Evolutionary conservation across 2,329 filamentous ascomycete species (phyloP).

Genomic region (Aspergillus luchuensis): DNA sequence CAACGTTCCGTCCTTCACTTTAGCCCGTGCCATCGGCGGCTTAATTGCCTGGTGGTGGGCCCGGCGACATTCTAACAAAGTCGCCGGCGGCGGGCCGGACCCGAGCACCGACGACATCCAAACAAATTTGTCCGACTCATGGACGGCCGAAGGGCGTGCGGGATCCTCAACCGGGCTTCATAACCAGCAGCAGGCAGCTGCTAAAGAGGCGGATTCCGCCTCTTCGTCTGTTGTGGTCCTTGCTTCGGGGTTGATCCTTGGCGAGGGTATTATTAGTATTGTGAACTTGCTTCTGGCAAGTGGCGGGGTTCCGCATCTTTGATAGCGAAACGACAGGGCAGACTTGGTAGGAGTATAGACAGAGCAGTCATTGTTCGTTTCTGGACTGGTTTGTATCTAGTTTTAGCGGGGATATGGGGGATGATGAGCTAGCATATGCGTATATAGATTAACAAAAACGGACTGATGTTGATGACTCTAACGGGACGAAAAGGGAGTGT

Average conservation of each 20-base stretch:
- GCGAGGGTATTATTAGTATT: conserved; percentile 90
- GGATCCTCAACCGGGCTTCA: background rate
- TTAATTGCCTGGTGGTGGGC: conserved; percentile 77
- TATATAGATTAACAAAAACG: no score
- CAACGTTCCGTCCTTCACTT: conserved; percentile 92
- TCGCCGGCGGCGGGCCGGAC: background rate
- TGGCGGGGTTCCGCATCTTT: conserved; percentile 72
- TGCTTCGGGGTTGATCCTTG: conserved; percentile 85
- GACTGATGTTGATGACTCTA: no score
- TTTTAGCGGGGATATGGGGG: no score
- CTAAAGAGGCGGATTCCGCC: conserved; percentile 37
- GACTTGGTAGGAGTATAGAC: background rate
- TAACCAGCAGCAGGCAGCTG: conserved; percentile 30
- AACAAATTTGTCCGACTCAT: background rate
- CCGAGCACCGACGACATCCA: background rate
- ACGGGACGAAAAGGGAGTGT: no score
- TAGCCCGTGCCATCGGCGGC: conserved; percentile 83
- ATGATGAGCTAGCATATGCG: no score
- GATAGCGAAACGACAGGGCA: background rate
- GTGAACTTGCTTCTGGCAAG: conserved; percentile 83
- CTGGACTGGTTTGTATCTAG: background rate
- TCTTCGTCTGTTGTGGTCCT: conserved; percentile 78
- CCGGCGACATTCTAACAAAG: conserved; percentile 42
- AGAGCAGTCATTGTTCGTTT: background rate
- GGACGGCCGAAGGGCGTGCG: background rate